Conservation (phyloP, 139 green algal genomes). For the Picochlorum sp. region DNA sequence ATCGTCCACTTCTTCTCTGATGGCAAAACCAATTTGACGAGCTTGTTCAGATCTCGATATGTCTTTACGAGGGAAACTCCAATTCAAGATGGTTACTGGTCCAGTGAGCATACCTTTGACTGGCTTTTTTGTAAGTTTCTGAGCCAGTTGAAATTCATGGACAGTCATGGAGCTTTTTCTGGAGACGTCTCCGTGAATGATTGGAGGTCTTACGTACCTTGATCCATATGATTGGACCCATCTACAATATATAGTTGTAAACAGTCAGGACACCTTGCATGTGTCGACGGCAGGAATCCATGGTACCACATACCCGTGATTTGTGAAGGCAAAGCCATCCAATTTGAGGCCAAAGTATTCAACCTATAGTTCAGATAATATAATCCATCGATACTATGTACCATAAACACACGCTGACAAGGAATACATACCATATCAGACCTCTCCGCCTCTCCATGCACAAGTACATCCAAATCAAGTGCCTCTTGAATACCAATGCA, state of each 20-base stretch:
- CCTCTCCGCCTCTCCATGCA: conserved; percentile 84
- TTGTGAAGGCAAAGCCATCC: conserved; percentile 67
- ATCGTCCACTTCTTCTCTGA: conserved; percentile 74
- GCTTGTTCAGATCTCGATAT: conserved; percentile 54
- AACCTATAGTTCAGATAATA: neutral
- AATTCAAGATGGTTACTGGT: conserved; percentile 89
- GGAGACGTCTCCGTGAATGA: conserved; percentile 69
- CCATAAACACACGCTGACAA: no score
- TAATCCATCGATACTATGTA: no score
- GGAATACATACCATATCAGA: conserved; percentile 49
- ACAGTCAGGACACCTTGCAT: no score
- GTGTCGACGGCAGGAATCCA: neutral
- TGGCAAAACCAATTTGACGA: conserved; percentile 68
- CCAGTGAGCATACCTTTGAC: conserved; percentile 93
- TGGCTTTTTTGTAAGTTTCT: conserved; percentile 59
- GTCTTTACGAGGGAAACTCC: conserved; percentile 83
- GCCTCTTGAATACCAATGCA: conserved; percentile 44
- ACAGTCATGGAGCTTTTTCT: conserved; percentile 66
- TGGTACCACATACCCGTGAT: neutral
- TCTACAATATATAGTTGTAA: conserved; percentile 19
- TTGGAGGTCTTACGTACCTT: conserved; percentile 78
- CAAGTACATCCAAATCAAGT: conserved; percentile 79
- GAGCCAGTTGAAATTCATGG: conserved; percentile 65
- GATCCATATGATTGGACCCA: conserved; percentile 80
- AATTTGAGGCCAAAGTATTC: conserved; percentile 85